These are phyloP conservation scores for Sonneratia alba DNA, from an alignment of 345 rosid species.

Conservation along the genomic window DNA sequence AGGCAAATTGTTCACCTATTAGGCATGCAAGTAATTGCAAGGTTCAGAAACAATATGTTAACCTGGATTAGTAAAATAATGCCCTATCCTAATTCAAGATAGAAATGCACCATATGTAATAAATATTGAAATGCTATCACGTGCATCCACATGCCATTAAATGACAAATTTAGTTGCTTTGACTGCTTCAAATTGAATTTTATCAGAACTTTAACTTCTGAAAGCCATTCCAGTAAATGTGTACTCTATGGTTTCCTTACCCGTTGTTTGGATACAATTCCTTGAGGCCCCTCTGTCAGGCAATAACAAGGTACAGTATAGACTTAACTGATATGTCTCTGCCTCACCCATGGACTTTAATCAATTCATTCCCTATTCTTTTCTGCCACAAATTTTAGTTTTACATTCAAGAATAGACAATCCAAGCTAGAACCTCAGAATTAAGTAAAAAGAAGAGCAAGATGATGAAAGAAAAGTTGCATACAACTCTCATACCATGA, in stretches of 20 bases:
- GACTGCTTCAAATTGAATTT: background rate
- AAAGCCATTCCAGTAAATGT: background rate
- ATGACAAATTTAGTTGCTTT: background rate
- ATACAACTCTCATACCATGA: too few relatives aligned
- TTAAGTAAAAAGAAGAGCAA: background rate
- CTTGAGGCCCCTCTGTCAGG: background rate
- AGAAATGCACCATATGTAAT: background rate
- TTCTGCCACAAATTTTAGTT: background rate
- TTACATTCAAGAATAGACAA: background rate
- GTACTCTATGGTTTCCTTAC: background rate
- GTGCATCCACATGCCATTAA: background rate
- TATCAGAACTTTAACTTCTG: background rate
- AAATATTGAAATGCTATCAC: background rate
- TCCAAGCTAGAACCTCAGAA: background rate
- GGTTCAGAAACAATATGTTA: background rate
- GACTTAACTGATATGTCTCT: background rate
- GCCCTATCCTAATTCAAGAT: background rate
- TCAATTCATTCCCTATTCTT: background rate
- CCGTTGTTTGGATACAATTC: background rate
- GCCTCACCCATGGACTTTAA: background rate
- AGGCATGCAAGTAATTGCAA: constrained; percentile 2
- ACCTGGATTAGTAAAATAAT: background rate
- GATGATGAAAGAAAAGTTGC: background rate
- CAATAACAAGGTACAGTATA: background rate
- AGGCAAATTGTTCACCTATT: constrained; percentile 59